Base-by-base conservation (phyloP, 345 rosid genomes). In the Mercurialis annua region DNA sequence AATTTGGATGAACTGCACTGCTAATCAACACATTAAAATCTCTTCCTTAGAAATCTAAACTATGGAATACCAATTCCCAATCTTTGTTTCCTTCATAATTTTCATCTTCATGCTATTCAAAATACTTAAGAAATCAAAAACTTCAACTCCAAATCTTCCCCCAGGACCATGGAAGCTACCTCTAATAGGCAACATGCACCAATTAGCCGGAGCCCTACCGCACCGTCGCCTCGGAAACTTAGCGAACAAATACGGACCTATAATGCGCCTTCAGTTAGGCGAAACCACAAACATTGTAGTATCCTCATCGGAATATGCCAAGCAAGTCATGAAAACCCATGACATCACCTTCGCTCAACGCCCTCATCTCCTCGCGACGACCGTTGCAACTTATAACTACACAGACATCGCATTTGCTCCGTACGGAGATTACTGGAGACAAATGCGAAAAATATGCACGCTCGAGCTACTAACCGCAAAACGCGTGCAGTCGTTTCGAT, bases 131-230 rank as follows among this genome's bases (percentile, higher is more conserved):
- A 42, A 6, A 30, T 4, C 61, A 15, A 64, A 58, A 51, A 26
- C 61, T 17, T 31, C 59, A 21, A 40, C 49, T 31, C 17, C 31
- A 59, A 74, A 48, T 43, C 66, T 62, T 11, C 66, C 66, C 2
- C 73, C 73, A 5, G 66, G 73, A 4, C 73, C 73, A 12, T 34
- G 66, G 59, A 61, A 42, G 38, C 59, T 69, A 27, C 73, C 73
- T n/a, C 34, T 69, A 7, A 38, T 61, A n/a, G 73, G 73, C 12
- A 69, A 55, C 27, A 27, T 69, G 26, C 73, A 59, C 53, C 59
- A 69, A 21, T 54, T 69, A 40, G 49, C 43, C 8, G 59, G 66
- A 59, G 38, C 73, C n/a, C 42, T 36, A 7, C 59, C 72, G 24
- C 72, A 68, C 43, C 65, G 38, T 17, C 49, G 72, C 64, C 65